Evolutionary conservation across 2,329 filamentous ascomycete genomes (phyloP).

Genomic region (Didymellaceae sp.): DNA sequence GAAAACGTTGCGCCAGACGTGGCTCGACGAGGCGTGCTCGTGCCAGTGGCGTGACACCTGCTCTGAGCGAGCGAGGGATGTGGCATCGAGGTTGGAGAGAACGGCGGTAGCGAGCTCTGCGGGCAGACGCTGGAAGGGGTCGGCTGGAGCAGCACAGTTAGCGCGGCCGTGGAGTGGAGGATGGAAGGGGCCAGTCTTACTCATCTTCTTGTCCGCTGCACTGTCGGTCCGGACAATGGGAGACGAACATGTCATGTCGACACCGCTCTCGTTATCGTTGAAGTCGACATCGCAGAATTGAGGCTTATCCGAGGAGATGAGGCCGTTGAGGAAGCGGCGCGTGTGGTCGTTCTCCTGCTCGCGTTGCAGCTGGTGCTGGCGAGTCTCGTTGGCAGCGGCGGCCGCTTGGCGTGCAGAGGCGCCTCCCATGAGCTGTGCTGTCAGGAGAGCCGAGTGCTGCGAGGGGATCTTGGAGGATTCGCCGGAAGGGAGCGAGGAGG

Average conservation of each 20-base stretch:
- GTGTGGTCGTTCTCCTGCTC: conserved; percentile 47
- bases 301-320: conserved; percentile 24
- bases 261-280: conserved; percentile 48
- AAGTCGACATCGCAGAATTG: conserved; percentile 30
- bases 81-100: conserved; percentile 65
- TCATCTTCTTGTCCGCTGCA: conserved; percentile 43
- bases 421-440: conserved; percentile 30
- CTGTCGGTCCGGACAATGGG: conserved; percentile 43
- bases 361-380: conserved; percentile 34
- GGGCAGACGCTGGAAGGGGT: conserved; percentile 63
- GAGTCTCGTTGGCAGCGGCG: conserved; percentile 45
- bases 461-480: conserved; percentile 19
- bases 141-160: conserved; percentile 40
- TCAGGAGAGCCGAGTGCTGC: conserved; percentile 12
- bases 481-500: conserved; percentile 37
- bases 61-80: conserved; percentile 62
- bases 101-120: conserved; percentile 65
- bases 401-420: conserved; percentile 45
- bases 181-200: conserved; percentile 26
- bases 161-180: conserved; percentile 2
- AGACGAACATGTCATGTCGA: conserved; percentile 47
- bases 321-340: conserved; percentile 40
- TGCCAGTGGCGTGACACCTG: conserved; percentile 65
- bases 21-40: conserved; percentile 60
- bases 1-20: conserved; percentile 70